Evolutionary conservation across 805 yeast genomes (phyloP), one percentile per base, ranked within the genome.

Genomic region (Candida vartiovaarae): DNA sequence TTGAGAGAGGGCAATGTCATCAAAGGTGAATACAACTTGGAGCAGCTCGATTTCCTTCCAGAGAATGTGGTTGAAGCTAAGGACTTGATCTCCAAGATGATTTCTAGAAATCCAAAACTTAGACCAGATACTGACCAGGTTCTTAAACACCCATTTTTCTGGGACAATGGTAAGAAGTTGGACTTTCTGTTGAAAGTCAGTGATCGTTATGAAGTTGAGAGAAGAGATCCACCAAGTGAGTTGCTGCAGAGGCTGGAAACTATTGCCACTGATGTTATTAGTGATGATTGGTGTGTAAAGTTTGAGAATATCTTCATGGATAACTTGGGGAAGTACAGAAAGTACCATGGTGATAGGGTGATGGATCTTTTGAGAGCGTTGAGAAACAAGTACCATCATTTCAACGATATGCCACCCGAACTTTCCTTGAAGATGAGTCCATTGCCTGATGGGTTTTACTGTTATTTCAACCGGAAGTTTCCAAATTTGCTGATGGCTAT

Each of bases 381-480:
- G 53, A 73, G 99, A 55, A 93, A 93, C 66, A 93, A 93, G 62
- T 83, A 87, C 57, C 98, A 93, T 62, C 99, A 93, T 62, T 91
- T 75, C 62, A 88, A 88, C 64, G 99, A 93, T 61, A 66, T 90
- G 58, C 96, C 96, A 1, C 71, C 65, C 8, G 75, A 68, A 10
- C 70, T 93, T 45, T 79, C 77, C 41, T 60, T 58, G 11, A 71
- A 76, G 40, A 83, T 93, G 77, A 82, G 87, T 20, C 83, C 91
- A 0, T 64, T 88, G 27, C 96, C 97, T 0, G 78, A 78, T 40
- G 96, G 95, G 0, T 93, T 86, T 59, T 84, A 87, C 62, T 63
- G 68, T 36, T 93, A 85, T 60, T 93, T 88, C 63, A 77, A 78
- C 37, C 56, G 61, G 28, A 75, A 79, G 57, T 93, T 91, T 59